These are phyloP conservation scores for Camellia granthamiana DNA, from an alignment of 148 eudicot genomes.

Conservation along the genomic window DNA sequence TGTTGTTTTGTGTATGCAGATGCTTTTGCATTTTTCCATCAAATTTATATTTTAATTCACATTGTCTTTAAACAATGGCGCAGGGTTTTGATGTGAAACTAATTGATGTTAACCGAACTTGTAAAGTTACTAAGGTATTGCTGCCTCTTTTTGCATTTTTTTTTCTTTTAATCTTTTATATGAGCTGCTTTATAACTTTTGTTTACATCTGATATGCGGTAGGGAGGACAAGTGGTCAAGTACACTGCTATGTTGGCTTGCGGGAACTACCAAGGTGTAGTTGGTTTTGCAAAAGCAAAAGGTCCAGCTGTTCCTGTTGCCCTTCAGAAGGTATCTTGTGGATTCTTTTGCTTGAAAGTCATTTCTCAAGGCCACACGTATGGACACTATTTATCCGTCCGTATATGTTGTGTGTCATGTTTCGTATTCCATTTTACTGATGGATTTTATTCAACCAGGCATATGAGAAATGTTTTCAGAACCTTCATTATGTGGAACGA, in stretches of 20 bases:
- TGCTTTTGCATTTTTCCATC: neutral
- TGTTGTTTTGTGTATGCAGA: neutral
- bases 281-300: slow-evolving; percentile 92
- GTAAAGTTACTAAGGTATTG: slow-evolving; percentile 85
- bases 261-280: slow-evolving; percentile 86
- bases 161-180: neutral
- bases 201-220: slow-evolving; percentile 13
- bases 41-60: neutral
- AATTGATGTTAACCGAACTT: slow-evolving; percentile 73
- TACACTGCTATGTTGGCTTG: slow-evolving; percentile 83
- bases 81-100: slow-evolving; percentile 91
- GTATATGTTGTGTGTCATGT: neutral
- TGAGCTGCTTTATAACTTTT: slow-evolving; percentile 5
- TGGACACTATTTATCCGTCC: neutral
- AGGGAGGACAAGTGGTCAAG: slow-evolving; percentile 88
- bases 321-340: slow-evolving; percentile 68
- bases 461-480: slow-evolving; percentile 84
- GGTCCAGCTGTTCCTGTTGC: slow-evolving; percentile 73
- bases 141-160: slow-evolving; percentile 11
- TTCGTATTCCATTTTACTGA: neutral
- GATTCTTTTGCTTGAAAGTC: neutral
- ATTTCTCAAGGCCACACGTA: neutral
- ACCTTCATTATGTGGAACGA: slow-evolving; percentile 80
- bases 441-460: slow-evolving; percentile 47
- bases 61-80: slow-evolving; percentile 22